phyloP scores from a whole-genome alignment of 805 yeast genomes.

The Kregervanrija pseudodelftensis region DNA sequence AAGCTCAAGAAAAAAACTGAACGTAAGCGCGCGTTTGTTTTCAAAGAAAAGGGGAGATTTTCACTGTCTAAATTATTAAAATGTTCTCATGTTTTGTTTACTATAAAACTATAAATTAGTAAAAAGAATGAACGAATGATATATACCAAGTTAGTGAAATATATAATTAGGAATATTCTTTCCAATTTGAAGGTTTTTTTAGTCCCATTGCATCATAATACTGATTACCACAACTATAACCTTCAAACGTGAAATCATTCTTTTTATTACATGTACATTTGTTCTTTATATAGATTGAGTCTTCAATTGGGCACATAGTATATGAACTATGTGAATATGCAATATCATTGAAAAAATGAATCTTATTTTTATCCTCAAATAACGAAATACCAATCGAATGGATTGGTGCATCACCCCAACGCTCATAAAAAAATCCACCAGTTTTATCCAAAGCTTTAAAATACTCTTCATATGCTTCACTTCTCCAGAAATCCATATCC shows the following conservation, averaged over 20 bases:
- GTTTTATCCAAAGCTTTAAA: conserved; percentile 54
- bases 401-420: conserved; percentile 96
- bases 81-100: too few species aligned
- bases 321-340: conserved; percentile 63
- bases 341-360: conserved; percentile 67
- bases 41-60: not conserved
- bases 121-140: not conserved
- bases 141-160: not conserved
- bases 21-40: not conserved
- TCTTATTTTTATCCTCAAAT: conserved; percentile 45
- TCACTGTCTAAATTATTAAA: not conserved
- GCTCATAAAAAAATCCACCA: conserved; percentile 80
- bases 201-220: conserved; percentile 23
- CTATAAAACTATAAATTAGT: not conserved
- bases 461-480: conserved; percentile 47
- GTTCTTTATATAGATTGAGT: conserved; percentile 19
- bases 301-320: conserved; percentile 36
- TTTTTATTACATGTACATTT: conserved; percentile 34
- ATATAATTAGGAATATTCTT: conserved; percentile 13
- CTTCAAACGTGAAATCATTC: conserved; percentile 32
- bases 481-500: conserved; percentile 61
- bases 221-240: conserved; percentile 29
- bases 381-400: conserved; percentile 71
- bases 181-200: conserved; percentile 24
- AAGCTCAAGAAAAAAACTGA: not conserved